Evolutionary conservation across 768 basidiomycete species (phyloP).

Genomic region (Agrocybe praecox): DNA sequence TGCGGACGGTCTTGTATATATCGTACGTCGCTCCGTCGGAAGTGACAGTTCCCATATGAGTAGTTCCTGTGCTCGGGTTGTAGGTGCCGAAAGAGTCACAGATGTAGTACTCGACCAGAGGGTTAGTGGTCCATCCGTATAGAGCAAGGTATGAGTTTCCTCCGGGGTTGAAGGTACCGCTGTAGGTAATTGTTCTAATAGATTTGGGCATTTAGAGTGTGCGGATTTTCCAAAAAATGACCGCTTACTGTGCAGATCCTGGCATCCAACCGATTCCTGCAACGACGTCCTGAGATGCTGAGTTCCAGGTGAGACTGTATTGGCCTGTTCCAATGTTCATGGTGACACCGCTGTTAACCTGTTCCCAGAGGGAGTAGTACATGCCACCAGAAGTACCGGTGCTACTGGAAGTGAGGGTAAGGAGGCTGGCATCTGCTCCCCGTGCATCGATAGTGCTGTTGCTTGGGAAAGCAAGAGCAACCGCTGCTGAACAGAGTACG

Average conservation of each 20-base stretch:
- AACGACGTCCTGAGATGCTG: background rate
- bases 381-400: background rate
- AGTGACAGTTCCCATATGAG: constrained; percentile 36
- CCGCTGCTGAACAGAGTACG: background rate
- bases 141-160: constrained; percentile 44
- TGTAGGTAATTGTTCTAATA: constrained; percentile 34
- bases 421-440: background rate
- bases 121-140: constrained; percentile 44
- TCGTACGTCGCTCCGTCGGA: constrained; percentile 42
- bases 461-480: background rate
- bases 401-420: background rate
- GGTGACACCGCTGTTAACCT: background rate
- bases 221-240: background rate
- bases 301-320: background rate
- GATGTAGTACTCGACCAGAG: constrained; percentile 48
- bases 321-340: background rate
- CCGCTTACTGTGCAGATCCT: constrained; percentile 25
- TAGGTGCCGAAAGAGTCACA: constrained; percentile 39
- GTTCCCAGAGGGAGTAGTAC: background rate
- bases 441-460: background rate
- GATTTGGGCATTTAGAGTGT: background rate
- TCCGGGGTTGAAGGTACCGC: constrained; percentile 32
- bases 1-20: constrained; percentile 35
- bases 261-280: constrained; percentile 31
- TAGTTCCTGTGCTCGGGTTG: constrained; percentile 32